phyloP scores from a whole-genome alignment of 306 rosid genomes.

The Lathyrus oleraceus region DNA sequence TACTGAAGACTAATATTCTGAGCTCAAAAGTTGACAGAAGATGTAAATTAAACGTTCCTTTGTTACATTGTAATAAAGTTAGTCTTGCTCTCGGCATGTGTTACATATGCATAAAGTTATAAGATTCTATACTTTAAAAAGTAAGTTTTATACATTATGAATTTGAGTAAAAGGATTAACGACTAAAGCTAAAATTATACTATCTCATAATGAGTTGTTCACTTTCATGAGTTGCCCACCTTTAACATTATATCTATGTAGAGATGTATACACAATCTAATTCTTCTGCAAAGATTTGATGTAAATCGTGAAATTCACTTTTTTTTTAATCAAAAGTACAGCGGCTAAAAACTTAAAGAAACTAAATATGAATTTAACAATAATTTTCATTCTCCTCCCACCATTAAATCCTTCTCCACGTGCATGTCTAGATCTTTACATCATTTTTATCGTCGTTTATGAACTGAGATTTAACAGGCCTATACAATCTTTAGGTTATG shows the following conservation, averaged over 20 bases:
- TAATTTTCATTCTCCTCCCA: neutral
- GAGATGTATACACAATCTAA: neutral
- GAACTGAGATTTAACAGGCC: conserved; percentile 31
- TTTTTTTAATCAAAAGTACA: neutral
- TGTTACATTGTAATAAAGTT: neutral
- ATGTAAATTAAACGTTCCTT: conserved; percentile 18
- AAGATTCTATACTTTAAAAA: conserved; percentile 16
- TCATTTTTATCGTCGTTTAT: conserved; percentile 14
- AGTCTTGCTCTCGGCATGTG: neutral
- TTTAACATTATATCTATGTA: neutral
- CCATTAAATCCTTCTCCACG: neutral
- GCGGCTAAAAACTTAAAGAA: neutral
- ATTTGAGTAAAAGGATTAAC: conserved; percentile 8
- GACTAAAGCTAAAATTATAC: neutral
- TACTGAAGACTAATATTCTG: conserved; percentile 3
- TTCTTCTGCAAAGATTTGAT: neutral
- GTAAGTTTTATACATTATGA: neutral
- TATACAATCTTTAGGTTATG: conserved; percentile 51
- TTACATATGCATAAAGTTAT: neutral
- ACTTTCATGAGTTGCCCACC: neutral
- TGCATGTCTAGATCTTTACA: conserved; percentile 23
- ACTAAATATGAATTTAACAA: conserved; percentile 19
- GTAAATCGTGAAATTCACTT: conserved; percentile 4
- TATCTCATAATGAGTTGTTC: neutral
- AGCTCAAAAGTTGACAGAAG: neutral